Conservation (phyloP, 352 stramenopile genomes). For the Thalassiosira hispida region DNA sequence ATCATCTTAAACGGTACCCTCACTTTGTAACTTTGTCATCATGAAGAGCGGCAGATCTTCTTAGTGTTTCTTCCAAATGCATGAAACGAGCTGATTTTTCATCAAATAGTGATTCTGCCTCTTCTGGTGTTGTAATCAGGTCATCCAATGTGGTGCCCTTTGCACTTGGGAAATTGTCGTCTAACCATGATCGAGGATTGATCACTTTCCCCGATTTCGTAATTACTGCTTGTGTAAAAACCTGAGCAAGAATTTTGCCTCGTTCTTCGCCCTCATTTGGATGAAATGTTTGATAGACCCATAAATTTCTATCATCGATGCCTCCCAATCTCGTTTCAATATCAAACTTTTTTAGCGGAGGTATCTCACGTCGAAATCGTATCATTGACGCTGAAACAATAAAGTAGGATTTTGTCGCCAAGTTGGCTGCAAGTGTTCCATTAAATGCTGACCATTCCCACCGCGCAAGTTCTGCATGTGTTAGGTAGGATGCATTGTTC, state of each 20-base stretch:
- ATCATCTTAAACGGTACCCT: not conserved
- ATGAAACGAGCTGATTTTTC: conserved; percentile 37
- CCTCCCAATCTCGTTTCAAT: conserved; percentile 55
- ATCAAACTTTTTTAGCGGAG: conserved; percentile 67
- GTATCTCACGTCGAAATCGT: conserved; percentile 70
- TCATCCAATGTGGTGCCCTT: conserved; percentile 27
- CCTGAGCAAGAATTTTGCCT: conserved; percentile 60
- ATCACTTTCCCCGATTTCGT: conserved; percentile 56
- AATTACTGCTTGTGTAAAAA: conserved; percentile 57
- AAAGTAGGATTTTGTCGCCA: conserved; percentile 53
- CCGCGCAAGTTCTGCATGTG: conserved; percentile 70
- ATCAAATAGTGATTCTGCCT: conserved; percentile 33
- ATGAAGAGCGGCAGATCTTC: conserved; percentile 33
- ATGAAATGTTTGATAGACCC: conserved; percentile 63
- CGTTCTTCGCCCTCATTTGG: conserved; percentile 10
- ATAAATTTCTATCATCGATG: conserved; percentile 72
- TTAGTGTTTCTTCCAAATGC: conserved; percentile 41
- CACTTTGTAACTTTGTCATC: conserved; percentile 36
- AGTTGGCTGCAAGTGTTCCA: conserved; percentile 46
- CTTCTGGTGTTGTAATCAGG: conserved; percentile 9
- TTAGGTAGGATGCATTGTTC: conserved; percentile 79
- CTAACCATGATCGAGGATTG: conserved; percentile 51
- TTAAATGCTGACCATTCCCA: conserved; percentile 69
- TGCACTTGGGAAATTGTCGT: conserved; percentile 34
- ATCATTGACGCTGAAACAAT: conserved; percentile 54